Evolutionary conservation across 306 rosid genomes (phyloP).

Genomic region (Trifolium pratense): DNA sequence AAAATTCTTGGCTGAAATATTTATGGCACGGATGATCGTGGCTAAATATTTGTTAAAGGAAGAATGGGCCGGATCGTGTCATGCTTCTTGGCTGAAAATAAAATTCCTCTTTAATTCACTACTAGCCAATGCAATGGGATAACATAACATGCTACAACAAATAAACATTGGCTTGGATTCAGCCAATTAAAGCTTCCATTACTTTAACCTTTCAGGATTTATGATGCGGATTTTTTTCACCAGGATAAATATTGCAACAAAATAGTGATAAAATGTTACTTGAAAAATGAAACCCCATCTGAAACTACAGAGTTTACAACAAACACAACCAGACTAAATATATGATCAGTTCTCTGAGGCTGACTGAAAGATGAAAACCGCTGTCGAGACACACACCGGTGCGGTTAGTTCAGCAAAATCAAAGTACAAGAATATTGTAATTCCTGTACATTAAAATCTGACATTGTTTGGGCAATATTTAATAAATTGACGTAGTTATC

Average conservation of each 20-base stretch:
- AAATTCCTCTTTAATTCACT: neutral
- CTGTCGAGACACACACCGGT: slow-evolving; percentile 75
- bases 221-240: slow-evolving; percentile 35
- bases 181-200: slow-evolving; percentile 16
- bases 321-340: slow-evolving; percentile 5
- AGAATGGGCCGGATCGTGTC: neutral
- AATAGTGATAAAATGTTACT: slow-evolving; percentile 40
- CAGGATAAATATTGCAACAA: slow-evolving; percentile 42
- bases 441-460: neutral
- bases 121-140: neutral
- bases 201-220: slow-evolving; percentile 31
- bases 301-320: slow-evolving; percentile 40
- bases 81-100: slow-evolving; percentile 3
- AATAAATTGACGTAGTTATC: slow-evolving; percentile 17
- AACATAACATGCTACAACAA: neutral
- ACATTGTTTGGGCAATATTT: neutral
- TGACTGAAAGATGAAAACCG: slow-evolving; percentile 88
- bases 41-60: neutral
- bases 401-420: slow-evolving; percentile 57
- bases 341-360: slow-evolving; percentile 67
- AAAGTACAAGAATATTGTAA: neutral
- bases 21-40: neutral
- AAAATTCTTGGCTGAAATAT: neutral
- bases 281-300: slow-evolving; percentile 8
- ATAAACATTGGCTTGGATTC: neutral